Percentiles rank a stretch among this genome's conserved stretches.
phyloP scores from a whole-genome alignment of 805 yeast species.

The Ogataea polymorpha region DNA sequence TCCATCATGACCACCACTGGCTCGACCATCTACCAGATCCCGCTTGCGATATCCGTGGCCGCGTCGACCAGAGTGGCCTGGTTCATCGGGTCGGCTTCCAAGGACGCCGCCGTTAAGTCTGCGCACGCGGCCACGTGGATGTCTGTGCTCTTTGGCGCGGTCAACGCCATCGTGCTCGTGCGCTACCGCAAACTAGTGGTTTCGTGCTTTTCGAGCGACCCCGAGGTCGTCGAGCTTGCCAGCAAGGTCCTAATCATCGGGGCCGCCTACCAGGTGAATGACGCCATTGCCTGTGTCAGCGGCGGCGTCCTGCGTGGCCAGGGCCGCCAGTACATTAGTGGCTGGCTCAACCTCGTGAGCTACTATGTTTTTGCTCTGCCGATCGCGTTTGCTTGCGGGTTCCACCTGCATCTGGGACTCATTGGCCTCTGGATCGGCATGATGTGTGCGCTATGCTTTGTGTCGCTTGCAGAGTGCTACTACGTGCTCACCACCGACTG shows the following conservation, averaged over 20 bases:
- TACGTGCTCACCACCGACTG: conserved; percentile 31
- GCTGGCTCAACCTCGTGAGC: conserved; percentile 52
- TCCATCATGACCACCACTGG: conserved; percentile 44
- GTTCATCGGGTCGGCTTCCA: conserved; percentile 43
- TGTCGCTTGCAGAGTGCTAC: conserved; percentile 43
- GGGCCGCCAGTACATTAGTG: conserved; percentile 67
- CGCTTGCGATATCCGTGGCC: conserved; percentile 58
- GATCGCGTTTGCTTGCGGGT: conserved; percentile 51
- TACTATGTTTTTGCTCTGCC: conserved; percentile 67
- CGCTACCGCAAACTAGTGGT: conserved; percentile 43
- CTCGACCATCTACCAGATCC: conserved; percentile 51
- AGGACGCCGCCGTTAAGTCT: conserved; percentile 37
- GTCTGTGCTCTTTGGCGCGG: conserved; percentile 35
- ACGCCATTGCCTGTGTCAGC: conserved; percentile 66
- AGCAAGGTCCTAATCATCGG: conserved; percentile 55
- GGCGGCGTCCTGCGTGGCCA: conserved; percentile 80
- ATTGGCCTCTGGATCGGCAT: conserved; percentile 67
- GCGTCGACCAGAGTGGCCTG: conserved; percentile 58
- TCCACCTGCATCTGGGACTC: conserved; percentile 46
- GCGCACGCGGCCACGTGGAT: conserved; percentile 37
- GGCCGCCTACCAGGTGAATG: conserved; percentile 68
- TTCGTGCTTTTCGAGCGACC: conserved; percentile 56
- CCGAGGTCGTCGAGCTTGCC: conserved; percentile 51
- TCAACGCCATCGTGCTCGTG: conserved; percentile 47
- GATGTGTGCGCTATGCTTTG: conserved; percentile 49